Evolutionary conservation across 139 green algal genomes (phyloP), one percentile per base, ranked within the genome.

Genomic region (Asterochloris erici): DNA sequence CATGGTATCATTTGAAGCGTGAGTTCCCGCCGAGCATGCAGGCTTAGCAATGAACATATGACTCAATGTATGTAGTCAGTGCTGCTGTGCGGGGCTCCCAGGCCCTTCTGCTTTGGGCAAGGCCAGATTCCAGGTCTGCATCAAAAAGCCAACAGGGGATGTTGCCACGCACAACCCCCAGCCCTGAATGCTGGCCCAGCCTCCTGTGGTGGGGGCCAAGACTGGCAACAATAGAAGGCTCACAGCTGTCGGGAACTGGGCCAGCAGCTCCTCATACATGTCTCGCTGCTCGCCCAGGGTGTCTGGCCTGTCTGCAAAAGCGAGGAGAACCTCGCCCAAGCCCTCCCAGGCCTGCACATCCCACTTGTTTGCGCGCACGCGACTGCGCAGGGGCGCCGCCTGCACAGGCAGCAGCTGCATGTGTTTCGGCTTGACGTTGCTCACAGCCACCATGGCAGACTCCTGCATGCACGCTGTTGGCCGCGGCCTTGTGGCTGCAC

Each of bases 221-320:
- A 26, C 28, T 12, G 24, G 70, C 16, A 80, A 63, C 12, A 66
- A 77, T 64, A 66, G 29, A 21, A 74, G 13, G 28, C 88, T 78
- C 74, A 95, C 90, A 71, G 92, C 91, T 69, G 91, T 92, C 4
- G 92, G 92, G 61, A 95, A 95, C 9, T 86, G 83, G 0, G 69
- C 69, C 11, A 96, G 78, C 21, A 96, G 28, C 47, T 93, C 86
- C 79, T 97, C 93, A 73, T 89, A 95, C 0, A 88, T 82, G 0
- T 83, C 77, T 0, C 88, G 71, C 24, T 88, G 73, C 9, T 90
- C 88, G 21, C 88, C 85, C 27, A 85, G 24, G 15, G 28, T 28
- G 19, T 80, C n/a, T 79, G 66, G 17, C 74, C 17, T 62, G 60
- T 12, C 77, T 80, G 28, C 77, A 63, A 14, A 61, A 68, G 0